These are phyloP conservation scores for Cryphonectria carpinicola DNA, from an alignment of 2,329 filamentous ascomycete genomes.

Conservation along the genomic window DNA sequence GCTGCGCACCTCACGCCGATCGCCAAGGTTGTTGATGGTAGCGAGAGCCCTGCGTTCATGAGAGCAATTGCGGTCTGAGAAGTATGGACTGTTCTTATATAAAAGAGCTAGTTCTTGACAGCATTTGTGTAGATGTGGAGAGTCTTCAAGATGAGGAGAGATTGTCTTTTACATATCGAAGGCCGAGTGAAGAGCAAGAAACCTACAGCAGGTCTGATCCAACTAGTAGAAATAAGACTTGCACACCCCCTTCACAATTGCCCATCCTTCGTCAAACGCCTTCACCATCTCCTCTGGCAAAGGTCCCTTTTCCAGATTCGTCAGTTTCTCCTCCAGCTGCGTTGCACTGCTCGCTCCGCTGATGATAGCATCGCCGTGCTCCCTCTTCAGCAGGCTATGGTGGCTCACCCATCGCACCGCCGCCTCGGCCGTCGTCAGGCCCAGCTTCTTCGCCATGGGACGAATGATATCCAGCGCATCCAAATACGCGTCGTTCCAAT, in stretches of 20 bases:
- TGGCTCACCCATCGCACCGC: slow-evolving; percentile 68
- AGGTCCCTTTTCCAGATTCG: slow-evolving; percentile 58
- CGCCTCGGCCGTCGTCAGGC: slow-evolving; percentile 64
- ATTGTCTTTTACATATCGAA: background rate
- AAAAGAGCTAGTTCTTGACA: background rate
- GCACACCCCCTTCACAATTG: slow-evolving; percentile 56
- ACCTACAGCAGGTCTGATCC: background rate
- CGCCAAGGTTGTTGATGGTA: slow-evolving; percentile 61
- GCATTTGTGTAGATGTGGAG: background rate
- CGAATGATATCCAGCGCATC: slow-evolving; percentile 65
- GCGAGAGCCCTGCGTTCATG: slow-evolving; percentile 58
- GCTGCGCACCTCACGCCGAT: slow-evolving; percentile 53
- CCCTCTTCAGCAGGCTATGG: slow-evolving; percentile 57
- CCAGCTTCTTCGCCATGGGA: slow-evolving; percentile 62
- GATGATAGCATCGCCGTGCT: slow-evolving; percentile 49
- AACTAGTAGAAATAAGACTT: slow-evolving; percentile 27
- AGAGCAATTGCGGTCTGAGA: slow-evolving; percentile 44
- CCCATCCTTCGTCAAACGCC: slow-evolving; percentile 76
- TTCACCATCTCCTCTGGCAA: slow-evolving; percentile 71
- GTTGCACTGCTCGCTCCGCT: slow-evolving; percentile 51
- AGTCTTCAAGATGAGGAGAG: background rate
- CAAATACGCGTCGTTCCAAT: slow-evolving; percentile 61
- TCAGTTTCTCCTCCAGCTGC: slow-evolving; percentile 52
- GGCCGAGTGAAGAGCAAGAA: background rate
- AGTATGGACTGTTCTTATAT: background rate